phyloP scores from a whole-genome alignment of 164 flowering plant species.

The Macadamia tetraphylla region DNA sequence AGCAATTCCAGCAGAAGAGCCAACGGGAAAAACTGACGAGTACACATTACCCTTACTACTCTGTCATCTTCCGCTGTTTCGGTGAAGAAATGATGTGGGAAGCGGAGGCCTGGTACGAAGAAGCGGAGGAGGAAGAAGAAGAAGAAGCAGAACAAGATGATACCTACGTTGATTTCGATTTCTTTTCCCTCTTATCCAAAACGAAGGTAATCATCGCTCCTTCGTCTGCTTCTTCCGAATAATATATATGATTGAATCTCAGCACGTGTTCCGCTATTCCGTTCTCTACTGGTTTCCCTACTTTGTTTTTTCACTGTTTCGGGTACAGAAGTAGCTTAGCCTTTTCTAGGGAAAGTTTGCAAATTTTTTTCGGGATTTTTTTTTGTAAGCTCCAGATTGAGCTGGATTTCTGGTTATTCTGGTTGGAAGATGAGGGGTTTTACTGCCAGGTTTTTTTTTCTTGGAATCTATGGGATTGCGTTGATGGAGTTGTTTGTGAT shows the following conservation, averaged over 20 bases:
- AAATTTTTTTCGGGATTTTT: too few species aligned
- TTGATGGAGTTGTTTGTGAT: neutral
- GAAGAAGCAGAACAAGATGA: slow-evolving; percentile 1
- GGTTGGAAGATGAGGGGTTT: too few species aligned
- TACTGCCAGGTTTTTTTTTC: too few species aligned
- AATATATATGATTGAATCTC: too few species aligned
- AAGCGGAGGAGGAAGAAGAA: neutral
- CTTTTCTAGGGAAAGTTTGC: too few species aligned
- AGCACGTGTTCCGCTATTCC: neutral
- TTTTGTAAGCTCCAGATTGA: too few species aligned
- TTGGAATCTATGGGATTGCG: neutral
- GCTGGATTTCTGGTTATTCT: too few species aligned
- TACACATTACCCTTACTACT: too few species aligned
- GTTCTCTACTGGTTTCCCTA: neutral
- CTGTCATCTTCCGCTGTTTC: too few species aligned
- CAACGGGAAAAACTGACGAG: too few species aligned
- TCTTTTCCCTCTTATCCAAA: slow-evolving; percentile 16
- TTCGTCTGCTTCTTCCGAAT: too few species aligned
- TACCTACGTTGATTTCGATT: slow-evolving; percentile 16
- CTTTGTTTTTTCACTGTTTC: neutral
- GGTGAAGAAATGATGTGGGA: slow-evolving; percentile 17
- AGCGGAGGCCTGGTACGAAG: slow-evolving; percentile 4
- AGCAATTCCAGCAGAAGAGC: too few species aligned
- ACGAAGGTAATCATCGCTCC: slow-evolving; percentile 14
- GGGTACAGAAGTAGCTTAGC: neutral